Evolutionary conservation across 2,329 filamentous ascomycete genomes (phyloP).

Genomic region (Seiridium cupressi): DNA sequence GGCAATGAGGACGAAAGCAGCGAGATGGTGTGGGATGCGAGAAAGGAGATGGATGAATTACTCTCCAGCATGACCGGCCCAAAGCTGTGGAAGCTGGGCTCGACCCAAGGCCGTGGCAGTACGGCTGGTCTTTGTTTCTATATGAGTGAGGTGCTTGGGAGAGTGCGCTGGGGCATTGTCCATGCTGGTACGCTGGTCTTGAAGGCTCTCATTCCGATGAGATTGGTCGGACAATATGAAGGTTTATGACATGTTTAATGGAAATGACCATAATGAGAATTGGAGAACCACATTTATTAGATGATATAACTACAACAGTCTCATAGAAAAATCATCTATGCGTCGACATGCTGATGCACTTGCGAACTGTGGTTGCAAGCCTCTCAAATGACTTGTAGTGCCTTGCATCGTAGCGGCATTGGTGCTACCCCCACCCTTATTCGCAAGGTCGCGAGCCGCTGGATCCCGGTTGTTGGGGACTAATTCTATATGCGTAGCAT

Average conservation of each 20-base stretch:
- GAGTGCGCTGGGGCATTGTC: constrained; percentile 60
- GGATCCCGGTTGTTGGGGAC: no score
- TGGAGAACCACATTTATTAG: no score
- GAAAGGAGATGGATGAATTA: constrained; percentile 45
- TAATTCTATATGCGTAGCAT: no score
- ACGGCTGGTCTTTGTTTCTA: constrained; percentile 55
- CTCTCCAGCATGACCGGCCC: constrained; percentile 36
- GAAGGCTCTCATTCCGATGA: constrained; percentile 17
- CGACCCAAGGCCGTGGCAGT: constrained; percentile 40
- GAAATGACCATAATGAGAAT: no score
- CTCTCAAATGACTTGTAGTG: no score
- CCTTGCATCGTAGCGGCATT: no score
- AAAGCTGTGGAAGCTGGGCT: constrained; percentile 32
- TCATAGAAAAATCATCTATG: no score
- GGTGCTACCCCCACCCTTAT: no score
- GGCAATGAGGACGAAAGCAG: constrained; percentile 33
- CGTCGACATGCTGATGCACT: no score
- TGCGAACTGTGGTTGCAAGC: no score
- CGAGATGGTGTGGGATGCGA: constrained; percentile 49
- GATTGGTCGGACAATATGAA: constrained; percentile 15
- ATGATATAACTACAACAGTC: no score
- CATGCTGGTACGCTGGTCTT: constrained; percentile 61
- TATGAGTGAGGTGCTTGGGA: constrained; percentile 47
- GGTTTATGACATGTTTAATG: not conserved
- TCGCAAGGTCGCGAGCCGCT: no score